These are phyloP conservation scores for Wickerhamiella occidentalis DNA, from an alignment of 805 yeast species.

Conservation along the genomic window DNA sequence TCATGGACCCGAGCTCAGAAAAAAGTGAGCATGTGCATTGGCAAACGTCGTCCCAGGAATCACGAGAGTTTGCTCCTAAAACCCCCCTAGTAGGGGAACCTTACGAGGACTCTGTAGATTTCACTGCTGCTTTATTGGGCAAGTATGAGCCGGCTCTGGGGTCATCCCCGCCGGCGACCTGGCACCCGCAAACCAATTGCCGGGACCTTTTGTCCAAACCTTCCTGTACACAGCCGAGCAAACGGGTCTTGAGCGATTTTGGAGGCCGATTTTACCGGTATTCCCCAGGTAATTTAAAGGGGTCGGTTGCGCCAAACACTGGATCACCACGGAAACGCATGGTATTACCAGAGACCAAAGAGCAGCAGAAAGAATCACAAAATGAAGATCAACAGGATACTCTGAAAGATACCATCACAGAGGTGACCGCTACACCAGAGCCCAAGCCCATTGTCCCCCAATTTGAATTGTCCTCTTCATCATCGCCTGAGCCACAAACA, in stretches of 20 bases:
- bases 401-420: neutral
- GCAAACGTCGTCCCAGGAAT: conserved; percentile 7
- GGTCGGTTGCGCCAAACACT: neutral
- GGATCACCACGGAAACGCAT: neutral
- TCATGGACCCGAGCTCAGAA: conserved; percentile 1
- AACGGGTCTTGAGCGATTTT: neutral
- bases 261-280: conserved; percentile 6
- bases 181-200: neutral
- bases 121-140: conserved; percentile 9
- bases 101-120: conserved; percentile 5
- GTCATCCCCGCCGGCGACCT: conserved; percentile 10
- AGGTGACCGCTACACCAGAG: neutral
- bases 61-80: neutral
- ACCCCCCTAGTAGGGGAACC: neutral
- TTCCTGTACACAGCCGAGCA: conserved; percentile 1
- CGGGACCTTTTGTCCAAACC: neutral
- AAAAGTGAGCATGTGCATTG: conserved; percentile 10
- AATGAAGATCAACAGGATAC: neutral
- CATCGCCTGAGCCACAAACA: neutral
- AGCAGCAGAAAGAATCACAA: neutral
- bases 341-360: neutral
- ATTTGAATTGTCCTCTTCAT: neutral
- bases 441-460: neutral
- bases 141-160: conserved; percentile 5
- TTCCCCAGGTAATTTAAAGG: conserved; percentile 3